Conservation (phyloP, 148 eudicot genomes). For the Rhododendron williamsianum region DNA sequence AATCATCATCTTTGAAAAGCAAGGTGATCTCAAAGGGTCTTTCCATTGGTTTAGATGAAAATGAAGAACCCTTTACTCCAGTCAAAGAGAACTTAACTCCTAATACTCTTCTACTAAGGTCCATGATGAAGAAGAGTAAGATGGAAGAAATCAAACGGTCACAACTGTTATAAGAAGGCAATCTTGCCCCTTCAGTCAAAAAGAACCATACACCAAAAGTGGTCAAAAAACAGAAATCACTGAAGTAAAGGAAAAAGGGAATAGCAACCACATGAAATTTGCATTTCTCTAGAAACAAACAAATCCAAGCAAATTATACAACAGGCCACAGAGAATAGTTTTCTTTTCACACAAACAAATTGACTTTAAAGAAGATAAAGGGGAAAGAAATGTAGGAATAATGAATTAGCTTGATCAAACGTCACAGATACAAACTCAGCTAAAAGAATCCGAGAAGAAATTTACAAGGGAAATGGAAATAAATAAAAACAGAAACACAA, state of each 20-base stretch:
- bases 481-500: no score
- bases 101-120: constrained; percentile 24
- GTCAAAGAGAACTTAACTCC: constrained; percentile 41
- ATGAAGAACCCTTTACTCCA: constrained; percentile 34
- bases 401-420: no score
- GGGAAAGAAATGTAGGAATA: no score
- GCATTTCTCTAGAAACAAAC: no score
- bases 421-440: no score
- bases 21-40: constrained; percentile 4
- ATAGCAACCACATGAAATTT: no score
- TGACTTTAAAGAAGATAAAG: no score
- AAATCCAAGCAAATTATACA: no score
- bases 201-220: constrained; percentile 37
- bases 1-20: constrained; percentile 9
- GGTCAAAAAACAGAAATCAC: constrained; percentile 29
- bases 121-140: constrained; percentile 37
- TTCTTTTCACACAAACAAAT: no score
- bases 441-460: no score
- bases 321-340: no score
- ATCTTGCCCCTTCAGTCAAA: constrained; percentile 29
- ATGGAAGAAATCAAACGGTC: constrained; percentile 26
- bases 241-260: not conserved
- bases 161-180: constrained; percentile 16
- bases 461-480: no score
- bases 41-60: constrained; percentile 13